These are phyloP conservation scores for Vaccinium darrowii DNA, from an alignment of 148 eudicot genomes.

Conservation along the genomic window DNA sequence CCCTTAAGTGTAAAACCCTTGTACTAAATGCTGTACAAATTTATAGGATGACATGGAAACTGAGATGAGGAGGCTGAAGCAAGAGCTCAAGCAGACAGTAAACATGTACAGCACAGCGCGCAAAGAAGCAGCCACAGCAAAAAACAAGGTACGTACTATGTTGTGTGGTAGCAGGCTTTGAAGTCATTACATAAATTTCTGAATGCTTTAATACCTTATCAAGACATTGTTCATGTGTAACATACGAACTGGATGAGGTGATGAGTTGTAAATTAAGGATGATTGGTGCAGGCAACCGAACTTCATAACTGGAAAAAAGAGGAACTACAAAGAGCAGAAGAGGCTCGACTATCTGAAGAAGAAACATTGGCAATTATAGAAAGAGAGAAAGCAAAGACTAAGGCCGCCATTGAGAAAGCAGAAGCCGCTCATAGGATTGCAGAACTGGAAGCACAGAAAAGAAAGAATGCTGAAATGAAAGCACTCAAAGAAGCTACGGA, in stretches of 20 bases:
- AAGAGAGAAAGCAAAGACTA: conserved; percentile 61
- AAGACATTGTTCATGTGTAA: not conserved
- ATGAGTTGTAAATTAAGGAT: conserved; percentile 6
- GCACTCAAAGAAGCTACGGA: conserved; percentile 44
- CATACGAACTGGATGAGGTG: not conserved
- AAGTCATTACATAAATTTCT: not conserved
- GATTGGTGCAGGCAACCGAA: conserved; percentile 50
- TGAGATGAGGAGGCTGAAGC: conserved; percentile 83
- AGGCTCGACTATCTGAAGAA: conserved; percentile 52
- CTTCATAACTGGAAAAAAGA: conserved; percentile 59
- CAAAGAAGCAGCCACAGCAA: conserved; percentile 76
- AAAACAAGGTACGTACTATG: conserved; percentile 62
- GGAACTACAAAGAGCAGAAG: conserved; percentile 45
- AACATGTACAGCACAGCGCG: conserved; percentile 86
- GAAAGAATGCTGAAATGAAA: conserved; percentile 48
- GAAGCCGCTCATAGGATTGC: conserved; percentile 78
- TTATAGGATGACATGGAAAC: conserved; percentile 72
- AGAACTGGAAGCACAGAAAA: conserved; percentile 60
- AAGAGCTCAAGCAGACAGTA: conserved; percentile 85
- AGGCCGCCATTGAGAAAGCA: conserved; percentile 68
- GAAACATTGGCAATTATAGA: conserved; percentile 58
- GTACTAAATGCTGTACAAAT: not conserved
- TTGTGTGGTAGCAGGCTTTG: not conserved
- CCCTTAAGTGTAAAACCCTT: not conserved
- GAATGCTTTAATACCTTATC: not conserved